A percentile compares a stretch with the other conserved stretches of the same genome.
phyloP scores from a whole-genome alignment of 1,139 yeast species.

The Saccharomyces hybrid region DNA sequence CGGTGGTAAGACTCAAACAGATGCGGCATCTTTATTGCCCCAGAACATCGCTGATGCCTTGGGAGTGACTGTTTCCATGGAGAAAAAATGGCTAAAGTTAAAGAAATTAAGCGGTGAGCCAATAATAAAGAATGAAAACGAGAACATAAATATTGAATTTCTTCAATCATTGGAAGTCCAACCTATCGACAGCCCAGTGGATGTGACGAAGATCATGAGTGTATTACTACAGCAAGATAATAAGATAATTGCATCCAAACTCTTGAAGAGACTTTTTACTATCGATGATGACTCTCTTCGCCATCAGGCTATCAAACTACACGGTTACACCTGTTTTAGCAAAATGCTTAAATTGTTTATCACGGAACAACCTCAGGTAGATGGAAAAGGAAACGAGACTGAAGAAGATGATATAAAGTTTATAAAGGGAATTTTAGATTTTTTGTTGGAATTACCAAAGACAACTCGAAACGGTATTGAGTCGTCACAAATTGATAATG shows the following conservation, averaged over 20 bases:
- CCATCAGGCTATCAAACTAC: constrained; percentile 60
- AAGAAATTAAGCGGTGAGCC: constrained; percentile 42
- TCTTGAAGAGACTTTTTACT: constrained; percentile 56
- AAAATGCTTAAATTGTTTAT: constrained; percentile 43
- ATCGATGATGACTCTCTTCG: constrained; percentile 52
- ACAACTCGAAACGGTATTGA: constrained; percentile 74
- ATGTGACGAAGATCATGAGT: constrained; percentile 74
- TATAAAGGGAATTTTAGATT: constrained; percentile 42
- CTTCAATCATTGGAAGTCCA: constrained; percentile 50
- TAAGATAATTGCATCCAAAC: constrained; percentile 51
- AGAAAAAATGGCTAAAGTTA: constrained; percentile 57
- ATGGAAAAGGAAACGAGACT: neutral
- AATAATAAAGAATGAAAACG: constrained; percentile 47
- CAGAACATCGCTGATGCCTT: constrained; percentile 79
- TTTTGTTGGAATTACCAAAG: constrained; percentile 69
- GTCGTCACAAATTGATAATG: constrained; percentile 67
- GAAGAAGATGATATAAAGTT: constrained; percentile 14
- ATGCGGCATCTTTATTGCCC: constrained; percentile 75
- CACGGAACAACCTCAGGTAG: neutral
- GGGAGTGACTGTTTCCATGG: constrained; percentile 59
- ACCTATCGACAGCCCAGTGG: constrained; percentile 44
- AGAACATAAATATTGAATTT: constrained; percentile 56
- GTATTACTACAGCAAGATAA: constrained; percentile 75
- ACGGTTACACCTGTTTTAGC: constrained; percentile 78
- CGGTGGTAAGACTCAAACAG: constrained; percentile 96